Percentiles rank a stretch among this genome's conserved stretches.
Conservation (phyloP, 345 rosid genomes). For the Pseudoturritis turrita region DNA sequence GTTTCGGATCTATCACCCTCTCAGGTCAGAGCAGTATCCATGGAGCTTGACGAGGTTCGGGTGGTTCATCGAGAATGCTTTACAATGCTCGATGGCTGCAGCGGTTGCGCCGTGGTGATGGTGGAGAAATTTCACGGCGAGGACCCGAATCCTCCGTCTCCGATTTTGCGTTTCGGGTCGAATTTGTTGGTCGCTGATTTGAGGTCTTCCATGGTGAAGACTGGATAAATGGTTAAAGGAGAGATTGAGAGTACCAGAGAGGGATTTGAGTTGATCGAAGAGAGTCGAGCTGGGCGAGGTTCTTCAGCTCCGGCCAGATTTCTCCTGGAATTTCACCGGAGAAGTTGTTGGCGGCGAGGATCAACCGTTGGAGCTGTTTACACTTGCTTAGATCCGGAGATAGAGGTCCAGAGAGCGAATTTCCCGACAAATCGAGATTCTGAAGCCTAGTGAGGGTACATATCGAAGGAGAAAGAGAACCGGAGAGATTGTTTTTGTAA, state of each 20-base stretch:
- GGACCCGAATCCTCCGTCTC: constrained; percentile 93
- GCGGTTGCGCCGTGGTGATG: constrained; percentile 43
- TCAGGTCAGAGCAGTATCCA: constrained; percentile 92
- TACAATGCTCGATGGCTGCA: constrained; percentile 33
- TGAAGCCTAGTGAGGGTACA: constrained; percentile 74
- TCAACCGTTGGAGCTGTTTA: too few species aligned
- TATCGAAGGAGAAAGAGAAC: constrained; percentile 65
- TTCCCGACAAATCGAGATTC: constrained; percentile 78
- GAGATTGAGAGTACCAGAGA: too few species aligned
- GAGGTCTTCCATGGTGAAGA: constrained; percentile 89
- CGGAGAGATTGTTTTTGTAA: constrained; percentile 79
- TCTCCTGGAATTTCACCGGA: too few species aligned
- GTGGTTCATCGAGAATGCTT: constrained; percentile 62
- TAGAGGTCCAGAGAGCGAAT: constrained; percentile 74
- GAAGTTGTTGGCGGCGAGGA: too few species aligned
- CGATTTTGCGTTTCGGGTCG: constrained; percentile 78
- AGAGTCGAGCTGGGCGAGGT: too few species aligned
- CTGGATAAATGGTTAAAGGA: too few species aligned
- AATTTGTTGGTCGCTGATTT: constrained; percentile 71
- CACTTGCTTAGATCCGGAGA: too few species aligned
- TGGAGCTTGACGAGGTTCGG: constrained; percentile 87
- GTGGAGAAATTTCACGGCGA: constrained; percentile 88
- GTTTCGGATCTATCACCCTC: too few species aligned
- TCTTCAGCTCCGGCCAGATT: too few species aligned
- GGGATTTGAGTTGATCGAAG: too few species aligned